A percentile compares a stretch with the other conserved stretches of the same genome.
phyloP scores from a whole-genome alignment of 352 stramenopile species.

The Blastocystis sp. region DNA sequence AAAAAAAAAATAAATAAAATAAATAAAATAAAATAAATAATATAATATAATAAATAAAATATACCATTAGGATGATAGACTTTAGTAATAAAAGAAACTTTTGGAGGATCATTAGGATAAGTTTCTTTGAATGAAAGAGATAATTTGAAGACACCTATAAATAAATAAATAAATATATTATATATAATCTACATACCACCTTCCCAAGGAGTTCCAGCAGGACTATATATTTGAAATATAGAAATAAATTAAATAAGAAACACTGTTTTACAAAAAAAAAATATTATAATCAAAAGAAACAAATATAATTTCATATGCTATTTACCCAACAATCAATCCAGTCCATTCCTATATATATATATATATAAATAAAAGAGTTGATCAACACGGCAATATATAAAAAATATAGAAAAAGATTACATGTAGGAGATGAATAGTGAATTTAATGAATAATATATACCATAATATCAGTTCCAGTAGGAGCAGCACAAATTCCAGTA shows the following conservation, averaged over 20 bases:
- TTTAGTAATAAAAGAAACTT: conserved; percentile 90
- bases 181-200: conserved; percentile 52
- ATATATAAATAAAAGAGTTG: background rate
- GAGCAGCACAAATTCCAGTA: conserved; percentile 77
- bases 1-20: background rate
- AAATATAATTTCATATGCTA: background rate
- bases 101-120: conserved; percentile 96
- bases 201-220: conserved; percentile 94
- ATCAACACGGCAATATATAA: background rate
- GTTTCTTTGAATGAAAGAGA: conserved; percentile 95
- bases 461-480: conserved; percentile 97
- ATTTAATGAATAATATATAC: conserved; percentile 51
- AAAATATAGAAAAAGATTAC: background rate
- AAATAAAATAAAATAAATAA: background rate
- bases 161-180: conserved; percentile 14
- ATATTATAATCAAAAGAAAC: background rate
- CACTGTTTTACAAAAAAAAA: background rate
- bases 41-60: background rate
- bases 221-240: conserved; percentile 48
- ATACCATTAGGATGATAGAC: conserved; percentile 95
- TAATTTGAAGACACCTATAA: conserved; percentile 73
- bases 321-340: conserved; percentile 66
- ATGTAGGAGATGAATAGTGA: no score
- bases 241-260: background rate
- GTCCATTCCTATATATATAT: conserved; percentile 47